Percentiles rank a stretch among this genome's conserved stretches.
phyloP scores from a whole-genome alignment of 768 basidiomycete genomes.

The Daedalea quercina region DNA sequence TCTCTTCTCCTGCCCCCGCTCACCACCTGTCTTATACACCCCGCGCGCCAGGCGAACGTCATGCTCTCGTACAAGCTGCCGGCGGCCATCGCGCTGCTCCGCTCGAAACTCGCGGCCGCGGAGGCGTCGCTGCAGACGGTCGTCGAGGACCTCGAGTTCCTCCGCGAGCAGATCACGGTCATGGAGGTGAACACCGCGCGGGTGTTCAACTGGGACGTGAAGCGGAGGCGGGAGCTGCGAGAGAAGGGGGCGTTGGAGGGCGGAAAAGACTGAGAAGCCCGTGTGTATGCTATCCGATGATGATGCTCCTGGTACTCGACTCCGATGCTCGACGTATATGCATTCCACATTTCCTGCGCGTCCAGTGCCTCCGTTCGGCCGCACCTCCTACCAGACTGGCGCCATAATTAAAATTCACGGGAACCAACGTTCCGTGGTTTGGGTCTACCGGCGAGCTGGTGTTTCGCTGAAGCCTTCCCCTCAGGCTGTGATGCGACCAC shows the following conservation, averaged over 20 bases:
- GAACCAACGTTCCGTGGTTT: no score
- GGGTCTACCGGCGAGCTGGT: no score
- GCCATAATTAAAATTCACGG: no score
- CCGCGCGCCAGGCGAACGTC: slow-evolving; percentile 73
- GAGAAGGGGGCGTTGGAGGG: slow-evolving; percentile 27
- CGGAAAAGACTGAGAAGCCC: background rate
- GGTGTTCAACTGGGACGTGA: slow-evolving; percentile 96
- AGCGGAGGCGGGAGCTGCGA: slow-evolving; percentile 59
- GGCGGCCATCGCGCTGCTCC: slow-evolving; percentile 67
- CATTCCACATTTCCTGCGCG: no score
- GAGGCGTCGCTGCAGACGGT: slow-evolving; percentile 59
- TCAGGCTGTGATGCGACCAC: no score
- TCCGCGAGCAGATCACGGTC: slow-evolving; percentile 91
- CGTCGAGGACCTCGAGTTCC: slow-evolving; percentile 84
- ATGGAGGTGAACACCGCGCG: slow-evolving; percentile 96
- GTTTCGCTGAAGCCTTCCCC: no score
- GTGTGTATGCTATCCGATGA: background rate
- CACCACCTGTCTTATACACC: background rate
- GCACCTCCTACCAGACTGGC: no score
- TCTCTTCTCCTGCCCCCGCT: background rate
- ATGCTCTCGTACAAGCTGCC: slow-evolving; percentile 92
- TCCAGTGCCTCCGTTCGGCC: no score
- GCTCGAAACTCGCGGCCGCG: slow-evolving; percentile 69
- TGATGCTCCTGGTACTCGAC: background rate
- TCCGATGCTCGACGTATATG: no score